These are phyloP conservation scores for Fusarium paranaense DNA, from an alignment of 2,329 filamentous ascomycete genomes.

Conservation along the genomic window DNA sequence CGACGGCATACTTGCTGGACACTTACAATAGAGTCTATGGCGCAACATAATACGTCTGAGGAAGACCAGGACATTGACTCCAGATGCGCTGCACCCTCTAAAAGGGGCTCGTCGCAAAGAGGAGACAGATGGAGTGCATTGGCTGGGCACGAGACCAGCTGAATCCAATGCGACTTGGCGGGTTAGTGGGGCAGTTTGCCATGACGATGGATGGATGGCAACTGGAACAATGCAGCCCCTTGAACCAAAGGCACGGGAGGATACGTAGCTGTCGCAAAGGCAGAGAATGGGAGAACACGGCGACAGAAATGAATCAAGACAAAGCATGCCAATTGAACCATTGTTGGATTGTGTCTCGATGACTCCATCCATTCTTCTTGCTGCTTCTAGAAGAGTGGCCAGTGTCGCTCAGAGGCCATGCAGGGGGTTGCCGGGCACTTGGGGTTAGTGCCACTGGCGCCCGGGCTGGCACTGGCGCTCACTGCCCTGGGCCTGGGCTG, in stretches of 20 bases:
- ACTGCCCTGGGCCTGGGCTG: not conserved
- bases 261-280: conserved; percentile 7
- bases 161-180: conserved; percentile 27
- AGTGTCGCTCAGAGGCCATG: conserved; percentile 32
- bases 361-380: conserved; percentile 37
- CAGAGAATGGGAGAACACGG: not conserved
- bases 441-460: conserved; percentile 22
- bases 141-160: conserved; percentile 43
- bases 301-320: not conserved
- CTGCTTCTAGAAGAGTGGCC: conserved; percentile 44
- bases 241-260: conserved; percentile 5
- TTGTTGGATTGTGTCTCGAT: not conserved
- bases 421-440: conserved; percentile 39
- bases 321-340: not conserved
- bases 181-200: conserved; percentile 37
- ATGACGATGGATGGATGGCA: conserved; percentile 22
- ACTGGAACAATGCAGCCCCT: conserved; percentile 7
- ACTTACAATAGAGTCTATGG: not conserved
- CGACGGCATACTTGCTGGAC: not conserved
- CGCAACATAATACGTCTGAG: not conserved
- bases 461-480: not conserved
- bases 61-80: not conserved
- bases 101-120: conserved; percentile 12
- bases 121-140: not conserved
- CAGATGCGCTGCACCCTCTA: not conserved